Evolutionary conservation across 2,329 filamentous ascomycete species (phyloP), one percentile per base, ranked within the genome.

Genomic region (Colletotrichum sp.): DNA sequence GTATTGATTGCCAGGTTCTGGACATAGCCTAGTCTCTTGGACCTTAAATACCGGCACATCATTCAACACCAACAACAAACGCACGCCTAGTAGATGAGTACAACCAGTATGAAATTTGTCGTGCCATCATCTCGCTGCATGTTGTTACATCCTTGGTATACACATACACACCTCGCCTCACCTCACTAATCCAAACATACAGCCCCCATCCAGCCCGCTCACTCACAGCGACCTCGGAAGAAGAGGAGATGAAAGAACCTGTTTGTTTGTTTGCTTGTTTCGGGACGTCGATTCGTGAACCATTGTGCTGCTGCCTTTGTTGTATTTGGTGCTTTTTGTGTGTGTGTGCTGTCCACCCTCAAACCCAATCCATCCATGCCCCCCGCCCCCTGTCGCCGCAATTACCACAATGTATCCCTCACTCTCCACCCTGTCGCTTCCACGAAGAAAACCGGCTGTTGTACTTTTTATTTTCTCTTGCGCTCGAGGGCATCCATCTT

Each of bases 401-500:
- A 38, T 60, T 73, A 69, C 70, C 64, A 68, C 43, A 24, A 36
- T 21, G 65, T 73, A 28, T 30, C 24, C 64, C 7, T 21, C 3
- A 21, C 28, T 32, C 56, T 21, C 13, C 56, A 48, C 62, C 28
- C 36, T 21, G 24, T 16, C 21, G 8, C 16, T 60, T 26, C 26
- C 10, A 2, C 9, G 28, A 10, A 18, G 34, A 13, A 38, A 43
- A 16, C n/a, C 15, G 36, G 8, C 56, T 38, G 43, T n/a, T 24
- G 43, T 21, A 2, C 5, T 52, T 10, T 52, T 82, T 86, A 92
- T 88, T 93, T 94, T 87, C 92, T 94, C 87, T 92, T 94, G 82
- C 85, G 84, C 80, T 93, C 90, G 81, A 92, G 80, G 76, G 90
- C 88, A 79, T 93, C 92, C 79, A 96, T 90, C 87, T 94, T 96